Percentiles rank a stretch among this genome's conserved stretches.
These are phyloP conservation scores for Leishmania guyanensis DNA, from an alignment of 208 protist species.

Conservation along the genomic window DNA sequence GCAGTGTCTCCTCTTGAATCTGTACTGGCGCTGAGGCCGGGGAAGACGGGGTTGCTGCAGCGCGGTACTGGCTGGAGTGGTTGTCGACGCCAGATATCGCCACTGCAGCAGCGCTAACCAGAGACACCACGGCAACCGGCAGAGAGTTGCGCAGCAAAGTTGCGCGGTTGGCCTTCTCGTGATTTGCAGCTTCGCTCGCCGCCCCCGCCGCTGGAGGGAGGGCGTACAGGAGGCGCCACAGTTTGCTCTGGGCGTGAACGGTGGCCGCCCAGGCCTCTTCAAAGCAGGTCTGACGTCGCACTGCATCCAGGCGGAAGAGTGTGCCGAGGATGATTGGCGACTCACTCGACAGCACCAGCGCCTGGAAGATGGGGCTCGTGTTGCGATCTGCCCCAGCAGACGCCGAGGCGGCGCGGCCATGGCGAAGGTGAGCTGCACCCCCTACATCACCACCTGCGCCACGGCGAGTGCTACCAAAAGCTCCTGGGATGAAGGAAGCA, in stretches of 20 bases:
- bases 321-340: constrained; percentile 20
- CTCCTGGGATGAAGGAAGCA: neutral
- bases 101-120: constrained; percentile 4
- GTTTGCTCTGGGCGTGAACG: constrained; percentile 23
- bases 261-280: constrained; percentile 50
- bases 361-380: constrained; percentile 39
- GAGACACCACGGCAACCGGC: constrained; percentile 8
- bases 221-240: constrained; percentile 27
- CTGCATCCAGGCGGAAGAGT: constrained; percentile 20
- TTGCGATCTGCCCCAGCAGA: neutral
- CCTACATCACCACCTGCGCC: neutral
- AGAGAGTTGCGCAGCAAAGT: constrained; percentile 22
- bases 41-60: neutral
- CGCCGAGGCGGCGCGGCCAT: constrained; percentile 4
- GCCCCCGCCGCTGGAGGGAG: constrained; percentile 25
- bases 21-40: neutral
- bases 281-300: constrained; percentile 24
- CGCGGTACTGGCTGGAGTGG: neutral
- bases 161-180: neutral
- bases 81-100: neutral
- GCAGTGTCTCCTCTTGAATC: constrained; percentile 9
- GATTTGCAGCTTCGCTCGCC: neutral
- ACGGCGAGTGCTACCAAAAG: neutral
- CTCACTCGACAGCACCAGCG: constrained; percentile 32
- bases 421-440: neutral